phyloP scores from a whole-genome alignment of 2,329 filamentous ascomycete species.

The Ceratocystis smalleyi region DNA sequence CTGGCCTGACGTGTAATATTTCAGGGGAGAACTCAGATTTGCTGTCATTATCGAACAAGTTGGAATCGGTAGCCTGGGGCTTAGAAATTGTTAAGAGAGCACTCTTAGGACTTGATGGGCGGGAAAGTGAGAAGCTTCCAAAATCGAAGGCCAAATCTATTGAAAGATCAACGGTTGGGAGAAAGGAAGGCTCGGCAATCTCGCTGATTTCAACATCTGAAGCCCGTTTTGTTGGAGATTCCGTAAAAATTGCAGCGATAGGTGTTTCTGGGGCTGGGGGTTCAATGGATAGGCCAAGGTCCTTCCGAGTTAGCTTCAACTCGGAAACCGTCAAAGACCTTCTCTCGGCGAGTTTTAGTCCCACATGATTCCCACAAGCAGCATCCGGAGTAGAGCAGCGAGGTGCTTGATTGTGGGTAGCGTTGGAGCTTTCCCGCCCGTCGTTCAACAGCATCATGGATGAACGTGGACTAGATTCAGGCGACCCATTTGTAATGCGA shows the following conservation, averaged over 20 bases:
- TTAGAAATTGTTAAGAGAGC: constrained; percentile 33
- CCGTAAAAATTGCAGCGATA: constrained; percentile 4
- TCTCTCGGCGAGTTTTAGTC: neutral
- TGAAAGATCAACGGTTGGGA: constrained; percentile 2
- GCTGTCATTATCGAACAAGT: constrained; percentile 31
- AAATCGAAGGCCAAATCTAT: constrained; percentile 15
- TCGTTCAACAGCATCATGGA: constrained; percentile 18
- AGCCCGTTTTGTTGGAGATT: neutral
- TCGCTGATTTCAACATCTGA: neutral
- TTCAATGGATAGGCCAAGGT: neutral
- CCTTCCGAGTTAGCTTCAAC: neutral
- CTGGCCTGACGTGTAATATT: constrained; percentile 28
- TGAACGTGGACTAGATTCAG: constrained; percentile 29
- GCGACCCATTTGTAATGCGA: constrained; percentile 45
- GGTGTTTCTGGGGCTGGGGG: neutral
- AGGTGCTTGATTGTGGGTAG: neutral
- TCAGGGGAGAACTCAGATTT: constrained; percentile 22
- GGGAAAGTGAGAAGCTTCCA: constrained; percentile 25
- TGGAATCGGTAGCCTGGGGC: constrained; percentile 32
- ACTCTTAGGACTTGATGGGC: neutral
- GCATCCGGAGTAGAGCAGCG: neutral
- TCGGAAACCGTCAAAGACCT: constrained; percentile 9
- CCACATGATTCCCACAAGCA: neutral
- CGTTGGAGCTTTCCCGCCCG: neutral
- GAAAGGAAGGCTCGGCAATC: neutral